Percentiles rank a stretch among this genome's conserved stretches.
These are phyloP conservation scores for Rhizophora apiculata DNA, from an alignment of 345 rosid species.

Conservation along the genomic window DNA sequence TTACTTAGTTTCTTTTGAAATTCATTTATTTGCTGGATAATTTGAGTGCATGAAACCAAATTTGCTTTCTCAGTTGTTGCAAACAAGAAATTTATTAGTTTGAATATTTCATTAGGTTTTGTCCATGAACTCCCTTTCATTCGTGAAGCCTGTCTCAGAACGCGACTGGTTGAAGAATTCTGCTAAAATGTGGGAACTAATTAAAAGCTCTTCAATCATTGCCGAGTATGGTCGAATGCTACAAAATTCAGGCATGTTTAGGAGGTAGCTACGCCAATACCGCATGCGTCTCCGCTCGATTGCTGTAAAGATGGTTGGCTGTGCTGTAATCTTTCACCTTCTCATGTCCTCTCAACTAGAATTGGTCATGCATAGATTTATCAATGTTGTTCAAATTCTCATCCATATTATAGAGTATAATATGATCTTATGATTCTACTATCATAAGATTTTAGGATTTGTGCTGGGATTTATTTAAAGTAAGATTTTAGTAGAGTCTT, in stretches of 20 bases:
- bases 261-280: conserved; percentile 36
- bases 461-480: too few species aligned
- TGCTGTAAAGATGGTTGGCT: background rate
- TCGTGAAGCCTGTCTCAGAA: conserved; percentile 60
- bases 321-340: too few species aligned
- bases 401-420: too few species aligned
- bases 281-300: background rate
- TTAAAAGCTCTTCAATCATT: conserved; percentile 61
- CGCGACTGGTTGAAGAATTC: conserved; percentile 82
- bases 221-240: conserved; percentile 57
- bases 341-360: too few species aligned
- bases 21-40: background rate
- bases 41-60: background rate
- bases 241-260: conserved; percentile 57
- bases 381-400: too few species aligned
- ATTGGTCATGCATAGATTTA: too few species aligned
- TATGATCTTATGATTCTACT: too few species aligned
- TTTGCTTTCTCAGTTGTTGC: too few species aligned
- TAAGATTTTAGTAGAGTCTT: too few species aligned
- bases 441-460: too few species aligned
- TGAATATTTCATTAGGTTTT: conserved; percentile 44
- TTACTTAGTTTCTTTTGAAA: background rate
- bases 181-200: conserved; percentile 78
- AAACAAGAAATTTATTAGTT: background rate
- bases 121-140: conserved; percentile 51